These are phyloP conservation scores for Populus trichocarpa DNA, from an alignment of 441 rosid genomes.

Conservation along the genomic window DNA sequence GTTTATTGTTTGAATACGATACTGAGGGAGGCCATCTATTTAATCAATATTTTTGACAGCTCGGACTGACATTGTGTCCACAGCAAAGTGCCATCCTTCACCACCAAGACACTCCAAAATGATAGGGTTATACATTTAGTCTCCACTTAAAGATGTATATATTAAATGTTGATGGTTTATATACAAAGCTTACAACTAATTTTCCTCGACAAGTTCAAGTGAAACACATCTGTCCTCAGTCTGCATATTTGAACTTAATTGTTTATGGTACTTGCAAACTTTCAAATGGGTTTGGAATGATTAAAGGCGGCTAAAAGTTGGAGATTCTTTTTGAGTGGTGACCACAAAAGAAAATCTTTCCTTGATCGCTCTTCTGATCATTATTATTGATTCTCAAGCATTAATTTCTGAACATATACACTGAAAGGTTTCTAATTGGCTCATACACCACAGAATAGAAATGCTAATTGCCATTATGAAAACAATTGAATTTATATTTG, in stretches of 20 bases:
- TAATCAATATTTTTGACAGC: background rate
- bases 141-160: constrained; percentile 25
- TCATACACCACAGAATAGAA: background rate
- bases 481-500: background rate
- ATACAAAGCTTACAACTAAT: constrained; percentile 10
- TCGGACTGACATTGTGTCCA: background rate
- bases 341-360: constrained; percentile 3
- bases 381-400: background rate
- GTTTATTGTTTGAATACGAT: constrained; percentile 5
- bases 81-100: constrained; percentile 10
- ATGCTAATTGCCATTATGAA: background rate
- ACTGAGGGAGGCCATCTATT: constrained; percentile 8
- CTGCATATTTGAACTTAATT: background rate
- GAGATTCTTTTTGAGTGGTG: constrained; percentile 21
- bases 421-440: background rate
- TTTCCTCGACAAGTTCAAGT: constrained; percentile 34
- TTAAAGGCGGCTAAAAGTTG: constrained; percentile 19
- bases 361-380: background rate
- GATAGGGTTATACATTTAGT: constrained; percentile 16
- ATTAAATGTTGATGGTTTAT: constrained; percentile 27
- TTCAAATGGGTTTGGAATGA: constrained; percentile 23
- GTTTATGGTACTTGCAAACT: constrained; percentile 7
- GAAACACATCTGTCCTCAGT: constrained; percentile 30
- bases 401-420: background rate
- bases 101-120: constrained; percentile 21